Conservation (phyloP, 2,329 filamentous ascomycete species). For the Alternaria gaisen region DNA sequence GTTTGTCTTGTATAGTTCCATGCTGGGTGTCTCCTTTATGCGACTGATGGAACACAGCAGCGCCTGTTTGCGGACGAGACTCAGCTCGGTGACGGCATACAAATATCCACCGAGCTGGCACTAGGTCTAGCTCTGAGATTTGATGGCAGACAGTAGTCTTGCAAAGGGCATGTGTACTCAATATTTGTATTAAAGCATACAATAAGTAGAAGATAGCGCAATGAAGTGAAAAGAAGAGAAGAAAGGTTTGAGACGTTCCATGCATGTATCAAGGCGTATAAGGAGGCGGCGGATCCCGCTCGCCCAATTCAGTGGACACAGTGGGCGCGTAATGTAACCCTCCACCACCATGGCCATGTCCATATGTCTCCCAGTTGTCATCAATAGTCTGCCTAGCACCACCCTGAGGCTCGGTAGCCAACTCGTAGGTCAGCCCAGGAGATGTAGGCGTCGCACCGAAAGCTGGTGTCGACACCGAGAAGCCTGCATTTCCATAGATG, state of each 20-base stretch:
- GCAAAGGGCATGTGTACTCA: not conserved
- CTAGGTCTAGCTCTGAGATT: not conserved
- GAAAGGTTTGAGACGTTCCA: too few relatives aligned
- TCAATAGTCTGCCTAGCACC: conserved; percentile 28
- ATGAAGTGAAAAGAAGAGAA: not conserved
- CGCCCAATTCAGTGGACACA: conserved; percentile 33
- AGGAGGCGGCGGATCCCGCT: conserved; percentile 32
- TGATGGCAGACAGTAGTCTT: not conserved
- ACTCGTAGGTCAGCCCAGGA: conserved; percentile 25
- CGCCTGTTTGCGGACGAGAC: not conserved
- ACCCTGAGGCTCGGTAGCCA: conserved; percentile 16
- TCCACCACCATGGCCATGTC: conserved; percentile 3
- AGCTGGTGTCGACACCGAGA: conserved; percentile 41
- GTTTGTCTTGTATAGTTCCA: too few relatives aligned
- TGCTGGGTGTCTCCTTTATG: too few relatives aligned
- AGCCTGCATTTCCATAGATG: conserved; percentile 37
- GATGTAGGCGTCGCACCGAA: conserved; percentile 35
- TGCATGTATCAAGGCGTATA: conserved; percentile 14
- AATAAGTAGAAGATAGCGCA: not conserved
- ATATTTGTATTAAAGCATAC: not conserved
- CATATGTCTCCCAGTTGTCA: conserved; percentile 43
- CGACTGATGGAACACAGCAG: too few relatives aligned
- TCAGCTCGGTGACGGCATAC: not conserved
- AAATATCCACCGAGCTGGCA: not conserved
- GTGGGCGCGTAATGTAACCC: conserved; percentile 25